Percentiles rank a stretch among this genome's conserved stretches.
phyloP scores from a whole-genome alignment of 257 asterid genomes.

The Primulina eburnea region DNA sequence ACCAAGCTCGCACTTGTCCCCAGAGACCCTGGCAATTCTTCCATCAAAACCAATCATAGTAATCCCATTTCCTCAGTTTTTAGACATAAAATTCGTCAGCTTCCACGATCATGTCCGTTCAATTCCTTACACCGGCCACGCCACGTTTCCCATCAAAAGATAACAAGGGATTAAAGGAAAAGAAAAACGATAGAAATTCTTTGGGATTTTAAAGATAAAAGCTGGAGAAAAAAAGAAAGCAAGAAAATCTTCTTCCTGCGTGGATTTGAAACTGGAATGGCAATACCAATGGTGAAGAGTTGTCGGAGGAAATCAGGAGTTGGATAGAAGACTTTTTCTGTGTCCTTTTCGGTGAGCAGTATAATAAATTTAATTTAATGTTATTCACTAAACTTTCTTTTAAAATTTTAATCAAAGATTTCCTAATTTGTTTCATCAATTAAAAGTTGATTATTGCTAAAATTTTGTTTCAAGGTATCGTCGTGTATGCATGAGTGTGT shows the following conservation, averaged over 20 bases:
- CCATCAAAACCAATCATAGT: constrained; percentile 53
- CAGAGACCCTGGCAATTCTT: constrained; percentile 80
- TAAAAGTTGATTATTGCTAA: too few relatives aligned
- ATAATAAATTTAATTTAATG: not conserved
- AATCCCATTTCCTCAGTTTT: constrained; percentile 4
- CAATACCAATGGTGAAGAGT: constrained; percentile 23
- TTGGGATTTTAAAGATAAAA: not conserved
- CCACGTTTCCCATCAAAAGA: constrained; percentile 34
- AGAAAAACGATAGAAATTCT: not conserved
- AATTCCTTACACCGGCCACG: constrained; percentile 37
- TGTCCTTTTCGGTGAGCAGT: not conserved
- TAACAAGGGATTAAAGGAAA: not conserved
- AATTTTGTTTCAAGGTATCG: too few relatives aligned
- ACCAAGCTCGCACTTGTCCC: constrained; percentile 96
- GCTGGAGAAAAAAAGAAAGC: too few relatives aligned
- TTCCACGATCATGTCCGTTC: constrained; percentile 36
- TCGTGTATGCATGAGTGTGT: too few relatives aligned
- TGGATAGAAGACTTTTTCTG: constrained; percentile 25
- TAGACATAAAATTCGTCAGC: constrained; percentile 15
- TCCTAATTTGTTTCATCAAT: too few relatives aligned
- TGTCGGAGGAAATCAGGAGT: constrained; percentile 29
- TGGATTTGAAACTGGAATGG: not conserved
- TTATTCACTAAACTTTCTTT: not conserved
- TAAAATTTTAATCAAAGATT: not conserved
- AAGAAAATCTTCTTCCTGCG: constrained; percentile 14